These are phyloP conservation scores for Lipomyces anomalus DNA, from an alignment of 805 yeast species.

Conservation along the genomic window DNA sequence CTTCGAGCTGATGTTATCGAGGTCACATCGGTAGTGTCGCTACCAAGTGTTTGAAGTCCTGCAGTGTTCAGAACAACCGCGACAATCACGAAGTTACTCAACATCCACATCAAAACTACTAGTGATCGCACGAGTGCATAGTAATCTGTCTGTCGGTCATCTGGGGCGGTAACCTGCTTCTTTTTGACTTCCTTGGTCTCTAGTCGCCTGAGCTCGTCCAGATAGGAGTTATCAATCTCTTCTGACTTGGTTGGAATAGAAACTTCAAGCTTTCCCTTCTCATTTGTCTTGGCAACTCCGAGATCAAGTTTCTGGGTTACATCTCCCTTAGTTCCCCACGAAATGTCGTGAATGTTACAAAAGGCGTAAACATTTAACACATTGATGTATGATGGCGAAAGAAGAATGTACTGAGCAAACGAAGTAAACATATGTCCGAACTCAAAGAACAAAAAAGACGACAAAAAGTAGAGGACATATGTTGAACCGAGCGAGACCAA, in stretches of 20 bases:
- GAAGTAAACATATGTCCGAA: constrained; percentile 86
- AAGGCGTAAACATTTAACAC: constrained; percentile 91
- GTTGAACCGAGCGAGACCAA: constrained; percentile 83
- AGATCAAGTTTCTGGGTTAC: constrained; percentile 58
- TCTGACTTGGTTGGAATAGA: constrained; percentile 64
- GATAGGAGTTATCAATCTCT: constrained; percentile 72
- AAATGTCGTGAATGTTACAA: constrained; percentile 91
- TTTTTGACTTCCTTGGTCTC: constrained; percentile 36
- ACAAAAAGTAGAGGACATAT: constrained; percentile 69
- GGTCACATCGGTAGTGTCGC: constrained; percentile 7
- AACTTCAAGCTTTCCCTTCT: constrained; percentile 56
- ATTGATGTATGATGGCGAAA: constrained; percentile 86
- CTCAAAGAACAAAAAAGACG: constrained; percentile 76
- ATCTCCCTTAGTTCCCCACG: constrained; percentile 96
- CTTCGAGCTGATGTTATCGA: constrained; percentile 27
- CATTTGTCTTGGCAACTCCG: constrained; percentile 74
- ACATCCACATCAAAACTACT: constrained; percentile 85
- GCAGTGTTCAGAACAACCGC: constrained; percentile 53
- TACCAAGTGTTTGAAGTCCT: constrained; percentile 11
- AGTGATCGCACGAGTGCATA: constrained; percentile 86
- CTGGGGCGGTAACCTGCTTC: constrained; percentile 31
- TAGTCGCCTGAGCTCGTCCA: constrained; percentile 56
- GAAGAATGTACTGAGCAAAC: constrained; percentile 71
- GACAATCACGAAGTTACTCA: constrained; percentile 74
- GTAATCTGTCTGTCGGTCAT: constrained; percentile 65